Evolutionary conservation across 2,329 filamentous ascomycete species (phyloP).

Genomic region (Trichoderma sp.): DNA sequence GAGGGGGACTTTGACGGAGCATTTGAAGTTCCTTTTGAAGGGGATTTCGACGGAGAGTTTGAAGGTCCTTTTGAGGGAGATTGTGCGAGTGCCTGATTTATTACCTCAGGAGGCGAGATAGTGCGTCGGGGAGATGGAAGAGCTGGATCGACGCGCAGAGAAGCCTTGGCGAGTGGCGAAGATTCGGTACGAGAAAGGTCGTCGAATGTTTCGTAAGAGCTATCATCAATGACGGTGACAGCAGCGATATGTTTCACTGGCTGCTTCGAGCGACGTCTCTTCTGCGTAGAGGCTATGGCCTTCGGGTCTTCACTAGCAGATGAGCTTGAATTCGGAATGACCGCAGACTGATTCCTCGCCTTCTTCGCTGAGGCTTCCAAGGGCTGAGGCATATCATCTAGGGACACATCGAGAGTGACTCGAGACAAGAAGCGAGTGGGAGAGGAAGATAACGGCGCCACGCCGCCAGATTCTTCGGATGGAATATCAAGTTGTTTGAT

Average conservation of each 20-base stretch:
- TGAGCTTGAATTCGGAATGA: not conserved
- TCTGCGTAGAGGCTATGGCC: not conserved
- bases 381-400: not conserved
- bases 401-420: not conserved
- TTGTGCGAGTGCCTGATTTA: not conserved
- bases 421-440: conserved; percentile 5
- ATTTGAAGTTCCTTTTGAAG: not conserved
- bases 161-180: not conserved
- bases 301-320: not conserved
- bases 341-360: not conserved
- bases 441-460: not conserved
- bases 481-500: not conserved
- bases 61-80: not conserved
- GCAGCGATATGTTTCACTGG: not conserved
- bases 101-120: not conserved
- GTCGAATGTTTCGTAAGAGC: conserved; percentile 14
- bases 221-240: conserved; percentile 1
- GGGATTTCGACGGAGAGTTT: not conserved
- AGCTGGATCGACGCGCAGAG: not conserved
- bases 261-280: not conserved
- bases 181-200: not conserved
- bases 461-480: not conserved
- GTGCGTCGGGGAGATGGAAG: conserved; percentile 10
- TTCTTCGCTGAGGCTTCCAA: not conserved
- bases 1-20: not conserved